Evolutionary conservation across 441 rosid genomes (phyloP).

Genomic region (Populus hybrid): DNA sequence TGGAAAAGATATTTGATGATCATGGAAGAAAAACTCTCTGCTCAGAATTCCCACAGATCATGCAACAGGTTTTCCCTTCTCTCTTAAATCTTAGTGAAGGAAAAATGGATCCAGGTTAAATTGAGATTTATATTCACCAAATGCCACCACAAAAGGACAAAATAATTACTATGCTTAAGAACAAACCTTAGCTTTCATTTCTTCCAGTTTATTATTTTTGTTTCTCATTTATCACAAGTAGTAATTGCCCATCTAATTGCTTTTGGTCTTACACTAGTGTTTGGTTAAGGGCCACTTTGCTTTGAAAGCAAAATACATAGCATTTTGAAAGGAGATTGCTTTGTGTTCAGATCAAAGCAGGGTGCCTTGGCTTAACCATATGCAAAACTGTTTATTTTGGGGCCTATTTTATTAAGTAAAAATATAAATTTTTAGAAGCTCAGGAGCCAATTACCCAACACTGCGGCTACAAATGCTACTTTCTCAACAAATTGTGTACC

Average conservation of each 20-base stretch:
- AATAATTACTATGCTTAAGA: neutral
- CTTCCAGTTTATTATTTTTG: too few relatives aligned
- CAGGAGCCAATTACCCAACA: too few relatives aligned
- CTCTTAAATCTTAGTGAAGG: neutral
- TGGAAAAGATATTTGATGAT: conserved; percentile 97
- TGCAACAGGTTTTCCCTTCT: conserved; percentile 75
- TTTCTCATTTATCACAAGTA: neutral
- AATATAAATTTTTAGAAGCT: too few relatives aligned
- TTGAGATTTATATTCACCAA: neutral
- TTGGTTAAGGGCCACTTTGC: too few relatives aligned
- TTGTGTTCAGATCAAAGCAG: too few relatives aligned
- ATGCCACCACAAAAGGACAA: neutral
- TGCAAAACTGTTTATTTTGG: too few relatives aligned
- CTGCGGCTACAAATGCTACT: too few relatives aligned
- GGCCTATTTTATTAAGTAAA: too few relatives aligned
- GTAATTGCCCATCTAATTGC: neutral
- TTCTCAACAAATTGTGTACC: too few relatives aligned
- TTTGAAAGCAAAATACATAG: too few relatives aligned
- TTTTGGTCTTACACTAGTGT: neutral
- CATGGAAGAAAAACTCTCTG: conserved; percentile 85
- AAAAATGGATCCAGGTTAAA: neutral
- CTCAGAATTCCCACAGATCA: conserved; percentile 92
- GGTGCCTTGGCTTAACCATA: too few relatives aligned
- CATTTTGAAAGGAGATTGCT: too few relatives aligned
- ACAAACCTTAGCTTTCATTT: neutral